Evolutionary conservation across 192 early-diverging fungal genomes (phyloP).

Genomic region (Umbelopsis vinacea): DNA sequence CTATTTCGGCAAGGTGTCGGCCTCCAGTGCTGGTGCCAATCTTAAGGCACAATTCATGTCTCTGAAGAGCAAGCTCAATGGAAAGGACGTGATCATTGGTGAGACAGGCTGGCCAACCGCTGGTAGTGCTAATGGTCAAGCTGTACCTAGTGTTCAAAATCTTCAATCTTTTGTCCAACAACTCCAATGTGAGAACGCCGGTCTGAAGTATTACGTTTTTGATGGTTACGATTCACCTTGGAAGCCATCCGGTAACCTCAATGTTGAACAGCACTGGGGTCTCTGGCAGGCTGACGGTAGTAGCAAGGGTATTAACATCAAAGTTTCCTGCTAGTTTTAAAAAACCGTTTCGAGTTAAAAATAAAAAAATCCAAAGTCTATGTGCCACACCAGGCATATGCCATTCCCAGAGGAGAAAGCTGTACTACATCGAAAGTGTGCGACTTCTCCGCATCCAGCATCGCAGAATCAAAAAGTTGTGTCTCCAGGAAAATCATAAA

Average conservation of each 20-base stretch:
- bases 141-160: slow-evolving; percentile 51
- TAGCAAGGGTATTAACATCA: slow-evolving; percentile 23
- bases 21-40: slow-evolving; percentile 47
- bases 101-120: slow-evolving; percentile 69
- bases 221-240: slow-evolving; percentile 61
- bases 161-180: slow-evolving; percentile 47
- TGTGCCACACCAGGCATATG: slow-evolving; percentile 4
- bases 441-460: slow-evolving; percentile 16
- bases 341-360: background rate
- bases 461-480: slow-evolving; percentile 2
- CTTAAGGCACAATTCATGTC: slow-evolving; percentile 51
- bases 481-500: too few relatives aligned
- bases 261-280: slow-evolving; percentile 42
- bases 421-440: background rate
- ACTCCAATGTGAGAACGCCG: slow-evolving; percentile 51
- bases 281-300: slow-evolving; percentile 16
- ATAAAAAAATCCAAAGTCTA: background rate
- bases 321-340: background rate
- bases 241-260: slow-evolving; percentile 47
- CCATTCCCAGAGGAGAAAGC: slow-evolving; percentile 17
- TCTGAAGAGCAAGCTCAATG: slow-evolving; percentile 48
- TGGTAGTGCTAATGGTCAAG: slow-evolving; percentile 47
- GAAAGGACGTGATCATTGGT: slow-evolving; percentile 54
- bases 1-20: slow-evolving; percentile 57
- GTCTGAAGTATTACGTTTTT: slow-evolving; percentile 62